These are phyloP conservation scores for Melampsora larici-populina DNA, from an alignment of 1,284 basidiomycete species.

Conservation along the genomic window DNA sequence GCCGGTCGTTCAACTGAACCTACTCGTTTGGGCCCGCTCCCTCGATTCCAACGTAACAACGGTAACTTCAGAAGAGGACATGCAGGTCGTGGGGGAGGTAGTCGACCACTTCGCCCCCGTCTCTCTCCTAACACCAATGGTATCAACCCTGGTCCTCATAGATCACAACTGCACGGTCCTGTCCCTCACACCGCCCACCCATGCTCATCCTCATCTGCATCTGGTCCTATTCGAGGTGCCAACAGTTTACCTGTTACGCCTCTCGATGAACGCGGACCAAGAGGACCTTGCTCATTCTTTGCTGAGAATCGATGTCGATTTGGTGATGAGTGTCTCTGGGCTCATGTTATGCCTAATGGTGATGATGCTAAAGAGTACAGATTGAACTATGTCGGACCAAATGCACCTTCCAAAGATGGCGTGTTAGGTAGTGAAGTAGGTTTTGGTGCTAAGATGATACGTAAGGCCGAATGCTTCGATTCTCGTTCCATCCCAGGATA, in stretches of 20 bases:
- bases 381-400: constrained; percentile 44
- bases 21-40: background rate
- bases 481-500: background rate
- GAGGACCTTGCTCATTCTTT: constrained; percentile 49
- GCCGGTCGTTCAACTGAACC: background rate
- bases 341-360: constrained; percentile 46
- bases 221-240: background rate
- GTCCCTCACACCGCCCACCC: background rate
- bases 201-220: background rate
- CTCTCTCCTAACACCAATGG: background rate
- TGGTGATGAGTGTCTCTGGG: constrained; percentile 47
- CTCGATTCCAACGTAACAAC: background rate
- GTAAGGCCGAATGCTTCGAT: background rate
- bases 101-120: background rate
- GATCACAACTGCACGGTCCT: background rate
- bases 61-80: background rate
- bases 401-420: constrained; percentile 41
- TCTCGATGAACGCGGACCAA: constrained; percentile 31
- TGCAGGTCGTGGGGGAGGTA: background rate
- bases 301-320: constrained; percentile 48
- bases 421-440: background rate
- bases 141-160: background rate
- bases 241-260: background rate
- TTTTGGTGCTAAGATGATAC: background rate
- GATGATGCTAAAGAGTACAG: constrained; percentile 45